Evolutionary conservation across 768 basidiomycete species (phyloP).

Genomic region (Porphyrellus cyaneotinctus): DNA sequence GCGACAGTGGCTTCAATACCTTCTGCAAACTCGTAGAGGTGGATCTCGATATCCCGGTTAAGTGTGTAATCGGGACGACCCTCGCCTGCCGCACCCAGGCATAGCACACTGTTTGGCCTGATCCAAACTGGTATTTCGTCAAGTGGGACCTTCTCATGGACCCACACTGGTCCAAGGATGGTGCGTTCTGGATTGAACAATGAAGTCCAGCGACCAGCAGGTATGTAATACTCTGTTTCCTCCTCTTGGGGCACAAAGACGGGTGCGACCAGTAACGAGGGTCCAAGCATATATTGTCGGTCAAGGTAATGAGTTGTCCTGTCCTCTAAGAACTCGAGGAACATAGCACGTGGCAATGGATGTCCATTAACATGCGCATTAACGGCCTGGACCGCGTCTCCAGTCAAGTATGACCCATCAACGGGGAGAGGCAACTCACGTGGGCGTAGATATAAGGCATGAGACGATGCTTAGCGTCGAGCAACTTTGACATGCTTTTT

Average conservation of each 20-base stretch:
- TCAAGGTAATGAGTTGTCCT: conserved; percentile 58
- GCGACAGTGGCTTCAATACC: conserved; percentile 30
- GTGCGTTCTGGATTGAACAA: conserved; percentile 52
- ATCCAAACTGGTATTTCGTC: conserved; percentile 68
- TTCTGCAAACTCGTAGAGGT: conserved; percentile 50
- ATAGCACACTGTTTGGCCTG: conserved; percentile 51
- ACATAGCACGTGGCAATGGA: conserved; percentile 62
- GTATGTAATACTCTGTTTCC: conserved; percentile 57
- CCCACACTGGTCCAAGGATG: conserved; percentile 58
- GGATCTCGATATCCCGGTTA: conserved; percentile 42
- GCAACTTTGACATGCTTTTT: conserved; percentile 54
- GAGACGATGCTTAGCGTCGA: conserved; percentile 62
- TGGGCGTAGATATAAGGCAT: conserved; percentile 70
- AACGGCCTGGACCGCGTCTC: conserved; percentile 40
- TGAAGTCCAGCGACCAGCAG: conserved; percentile 57
- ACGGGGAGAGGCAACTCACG: conserved; percentile 30
- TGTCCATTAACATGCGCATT: conserved; percentile 48
- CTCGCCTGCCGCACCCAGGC: conserved; percentile 35
- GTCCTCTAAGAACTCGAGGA: conserved; percentile 59
- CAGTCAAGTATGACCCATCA: not conserved
- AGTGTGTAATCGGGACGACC: conserved; percentile 43
- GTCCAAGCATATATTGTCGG: conserved; percentile 57
- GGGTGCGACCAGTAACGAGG: conserved; percentile 57
- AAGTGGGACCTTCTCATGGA: conserved; percentile 58
- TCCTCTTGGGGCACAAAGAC: conserved; percentile 54